Conservation (phyloP, 2,329 filamentous ascomycete genomes). For the Beauveria brongniartii region DNA sequence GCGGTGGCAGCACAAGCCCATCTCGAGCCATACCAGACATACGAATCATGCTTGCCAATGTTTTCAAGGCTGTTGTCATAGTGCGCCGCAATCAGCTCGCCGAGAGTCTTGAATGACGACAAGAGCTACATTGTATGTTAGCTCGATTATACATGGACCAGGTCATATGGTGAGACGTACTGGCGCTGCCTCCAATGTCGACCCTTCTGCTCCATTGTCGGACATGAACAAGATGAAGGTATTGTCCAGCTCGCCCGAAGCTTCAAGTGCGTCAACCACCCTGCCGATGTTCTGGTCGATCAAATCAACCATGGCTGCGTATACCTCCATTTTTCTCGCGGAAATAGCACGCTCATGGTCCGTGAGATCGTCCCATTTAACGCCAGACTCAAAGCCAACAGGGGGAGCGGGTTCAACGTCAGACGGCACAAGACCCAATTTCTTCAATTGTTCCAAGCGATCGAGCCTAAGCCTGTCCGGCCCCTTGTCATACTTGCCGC, state of each 20-base stretch:
- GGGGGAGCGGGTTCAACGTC: constrained; percentile 16
- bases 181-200: constrained; percentile 49
- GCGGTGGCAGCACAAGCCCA: constrained; percentile 40
- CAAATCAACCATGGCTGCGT: constrained; percentile 45
- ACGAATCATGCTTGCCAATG: constrained; percentile 46
- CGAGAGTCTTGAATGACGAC: neutral
- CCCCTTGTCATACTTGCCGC: constrained; percentile 40
- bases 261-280: constrained; percentile 38
- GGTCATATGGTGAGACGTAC: constrained; percentile 24
- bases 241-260: constrained; percentile 42
- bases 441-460: constrained; percentile 36
- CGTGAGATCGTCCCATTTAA: constrained; percentile 15
- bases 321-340: constrained; percentile 29
- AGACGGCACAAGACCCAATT: constrained; percentile 30
- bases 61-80: constrained; percentile 45
- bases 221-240: constrained; percentile 47
- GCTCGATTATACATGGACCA: neutral
- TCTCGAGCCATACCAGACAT: constrained; percentile 52
- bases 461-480: constrained; percentile 36
- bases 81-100: constrained; percentile 21
- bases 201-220: constrained; percentile 47
- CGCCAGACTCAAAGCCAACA: neutral
- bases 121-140: neutral
- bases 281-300: constrained; percentile 44
- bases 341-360: constrained; percentile 10